Base-by-base conservation (phyloP, 2,329 filamentous ascomycete species). In the Cercospora zeina region DNA sequence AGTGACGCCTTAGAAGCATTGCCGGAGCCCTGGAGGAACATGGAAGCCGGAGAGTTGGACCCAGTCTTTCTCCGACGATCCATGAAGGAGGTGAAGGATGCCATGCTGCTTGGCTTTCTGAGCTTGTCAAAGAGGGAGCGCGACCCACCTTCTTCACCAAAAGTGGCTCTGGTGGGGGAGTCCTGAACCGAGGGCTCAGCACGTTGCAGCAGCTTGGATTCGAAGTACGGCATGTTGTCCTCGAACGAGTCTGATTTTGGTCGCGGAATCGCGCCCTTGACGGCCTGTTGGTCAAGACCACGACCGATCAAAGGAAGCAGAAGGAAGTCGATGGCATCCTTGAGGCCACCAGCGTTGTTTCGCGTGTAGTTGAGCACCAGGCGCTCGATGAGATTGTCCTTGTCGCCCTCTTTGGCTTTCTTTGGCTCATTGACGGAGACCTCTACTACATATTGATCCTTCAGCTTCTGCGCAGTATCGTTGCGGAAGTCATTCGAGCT, bases 171-270 rank as follows among this genome's bases (percentile, higher is more conserved):
- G 58, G 92, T 93, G 1, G 93, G 93, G 21, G 93, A 96, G 74
- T 97, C 93, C 3, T 90, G 92, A 53, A 81, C 83, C 1, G 90
- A 85, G 4, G 89, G 85, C 36, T 93, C 92, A 3, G 93, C 93
- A 71, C 96, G 92, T 77, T 97, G 95, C 58, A 99, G 85, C 50
- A 99, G 84, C 79, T 97, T 97, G 1, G 93, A 97, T 74, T 97
- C 91, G 73, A 99, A 99, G 80, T 93, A 97, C 61, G 93, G 93
- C 57, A 97, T 83, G 7, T 93, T 96, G 71, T 99, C 93, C 75
- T 99, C 95, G 68, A 99, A 99, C 0, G 95, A 97, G 76, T 99
- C 95, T 0, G 95, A 97, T 80, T 97, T 97, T 66, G 95, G 95
- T n/a, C 95, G 89, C 19, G 93, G 92, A 67, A 97, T 95, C n/a